These are phyloP conservation scores for Quercus glauca DNA, from an alignment of 306 rosid genomes.

Conservation along the genomic window DNA sequence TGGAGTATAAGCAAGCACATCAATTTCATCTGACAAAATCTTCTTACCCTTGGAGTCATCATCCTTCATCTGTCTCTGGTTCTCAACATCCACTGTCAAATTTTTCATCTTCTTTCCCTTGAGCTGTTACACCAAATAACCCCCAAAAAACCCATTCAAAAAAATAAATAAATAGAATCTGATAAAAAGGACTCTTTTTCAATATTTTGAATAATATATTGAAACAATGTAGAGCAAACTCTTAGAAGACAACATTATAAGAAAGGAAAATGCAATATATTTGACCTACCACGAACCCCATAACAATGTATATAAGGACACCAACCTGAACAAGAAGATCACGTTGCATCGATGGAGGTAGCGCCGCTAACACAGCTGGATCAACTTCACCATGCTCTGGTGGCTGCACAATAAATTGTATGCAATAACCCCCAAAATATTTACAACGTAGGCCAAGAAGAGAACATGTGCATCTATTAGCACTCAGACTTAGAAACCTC, in stretches of 20 bases:
- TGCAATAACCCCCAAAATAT: background rate
- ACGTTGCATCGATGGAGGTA: conserved; percentile 88
- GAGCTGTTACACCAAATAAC: background rate
- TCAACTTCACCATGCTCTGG: conserved; percentile 59
- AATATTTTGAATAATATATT: background rate
- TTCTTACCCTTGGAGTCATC: conserved; percentile 29
- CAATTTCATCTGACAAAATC: conserved; percentile 16
- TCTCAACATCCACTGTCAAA: conserved; percentile 1
- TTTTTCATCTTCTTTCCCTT: background rate
- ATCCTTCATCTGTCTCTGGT: conserved; percentile 20
- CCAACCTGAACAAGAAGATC: conserved; percentile 83
- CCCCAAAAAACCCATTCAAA: too few species aligned
- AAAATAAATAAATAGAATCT: background rate
- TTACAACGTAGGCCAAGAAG: background rate
- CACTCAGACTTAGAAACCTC: background rate
- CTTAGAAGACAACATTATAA: background rate
- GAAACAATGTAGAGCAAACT: background rate
- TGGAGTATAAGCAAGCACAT: conserved; percentile 12
- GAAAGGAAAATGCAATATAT: background rate
- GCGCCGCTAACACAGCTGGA: conserved; percentile 73
- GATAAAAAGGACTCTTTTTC: background rate
- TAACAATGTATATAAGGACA: background rate
- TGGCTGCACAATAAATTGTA: conserved; percentile 44
- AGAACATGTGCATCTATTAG: background rate
- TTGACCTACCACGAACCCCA: background rate